These are phyloP conservation scores for Citrus glauca DNA, from an alignment of 345 rosid genomes.

Conservation along the genomic window DNA sequence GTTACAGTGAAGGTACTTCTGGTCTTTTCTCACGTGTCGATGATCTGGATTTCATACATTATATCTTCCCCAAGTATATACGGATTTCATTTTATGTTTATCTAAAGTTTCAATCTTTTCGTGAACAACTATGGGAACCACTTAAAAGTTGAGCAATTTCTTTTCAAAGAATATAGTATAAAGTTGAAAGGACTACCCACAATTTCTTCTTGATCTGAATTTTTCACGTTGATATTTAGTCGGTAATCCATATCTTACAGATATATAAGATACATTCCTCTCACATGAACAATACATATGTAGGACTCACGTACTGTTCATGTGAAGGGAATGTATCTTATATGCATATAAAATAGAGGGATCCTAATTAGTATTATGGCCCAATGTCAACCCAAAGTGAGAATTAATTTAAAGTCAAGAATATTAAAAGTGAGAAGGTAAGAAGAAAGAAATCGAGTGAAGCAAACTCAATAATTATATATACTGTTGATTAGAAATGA, in stretches of 20 bases:
- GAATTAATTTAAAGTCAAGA: no score
- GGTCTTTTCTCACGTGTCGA: background rate
- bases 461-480: background rate
- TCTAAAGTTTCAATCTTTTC: background rate
- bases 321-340: accelerated
- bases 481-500: no score
- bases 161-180: background rate
- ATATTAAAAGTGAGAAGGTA: background rate
- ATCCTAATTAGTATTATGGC: no score
- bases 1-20: background rate
- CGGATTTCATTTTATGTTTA: background rate
- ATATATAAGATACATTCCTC: accelerated
- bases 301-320: accelerated
- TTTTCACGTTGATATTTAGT: no score
- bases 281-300: no score
- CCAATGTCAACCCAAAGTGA: no score
- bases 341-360: no score
- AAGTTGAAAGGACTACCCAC: no score
- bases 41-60: background rate
- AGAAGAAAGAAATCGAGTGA: no score
- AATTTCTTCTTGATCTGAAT: no score
- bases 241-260: no score
- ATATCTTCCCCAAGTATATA: background rate
- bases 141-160: background rate
- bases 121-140: background rate